Conservation (phyloP, 2,329 filamentous ascomycete species). For the Fusarium pilosicola region DNA sequence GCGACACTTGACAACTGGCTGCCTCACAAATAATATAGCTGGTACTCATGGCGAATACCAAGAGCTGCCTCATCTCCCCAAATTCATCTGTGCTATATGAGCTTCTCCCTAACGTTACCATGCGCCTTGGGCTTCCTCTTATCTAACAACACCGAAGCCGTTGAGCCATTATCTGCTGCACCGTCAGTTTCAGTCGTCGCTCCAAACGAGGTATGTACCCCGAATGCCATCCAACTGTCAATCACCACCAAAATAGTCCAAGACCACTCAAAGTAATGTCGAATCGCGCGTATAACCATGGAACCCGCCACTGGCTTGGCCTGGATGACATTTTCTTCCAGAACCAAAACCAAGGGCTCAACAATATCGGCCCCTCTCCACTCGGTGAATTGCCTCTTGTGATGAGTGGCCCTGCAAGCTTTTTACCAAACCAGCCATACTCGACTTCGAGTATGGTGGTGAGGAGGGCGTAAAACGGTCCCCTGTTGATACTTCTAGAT, state of each 20-base stretch:
- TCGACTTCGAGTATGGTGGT: slow-evolving; percentile 11
- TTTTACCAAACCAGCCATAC: neutral
- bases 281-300: neutral
- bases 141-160: neutral
- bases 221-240: neutral
- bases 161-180: neutral
- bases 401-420: neutral
- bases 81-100: neutral
- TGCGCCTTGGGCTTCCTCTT: neutral
- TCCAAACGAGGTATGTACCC: neutral
- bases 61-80: neutral
- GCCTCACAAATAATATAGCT: neutral
- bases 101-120: neutral
- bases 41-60: neutral
- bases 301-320: slow-evolving; percentile 1
- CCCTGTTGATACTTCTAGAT: neutral
- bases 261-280: neutral
- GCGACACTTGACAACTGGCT: neutral
- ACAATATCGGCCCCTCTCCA: slow-evolving; percentile 5
- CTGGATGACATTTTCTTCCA: slow-evolving; percentile 1
- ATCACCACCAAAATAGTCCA: slow-evolving; percentile 12
- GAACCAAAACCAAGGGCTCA: neutral
- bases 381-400: neutral
- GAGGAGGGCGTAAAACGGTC: neutral
- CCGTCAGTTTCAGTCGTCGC: slow-evolving; percentile 3